Evolutionary conservation across 176 grass and related monocot genomes (phyloP).

Genomic region (Musa beccarii): DNA sequence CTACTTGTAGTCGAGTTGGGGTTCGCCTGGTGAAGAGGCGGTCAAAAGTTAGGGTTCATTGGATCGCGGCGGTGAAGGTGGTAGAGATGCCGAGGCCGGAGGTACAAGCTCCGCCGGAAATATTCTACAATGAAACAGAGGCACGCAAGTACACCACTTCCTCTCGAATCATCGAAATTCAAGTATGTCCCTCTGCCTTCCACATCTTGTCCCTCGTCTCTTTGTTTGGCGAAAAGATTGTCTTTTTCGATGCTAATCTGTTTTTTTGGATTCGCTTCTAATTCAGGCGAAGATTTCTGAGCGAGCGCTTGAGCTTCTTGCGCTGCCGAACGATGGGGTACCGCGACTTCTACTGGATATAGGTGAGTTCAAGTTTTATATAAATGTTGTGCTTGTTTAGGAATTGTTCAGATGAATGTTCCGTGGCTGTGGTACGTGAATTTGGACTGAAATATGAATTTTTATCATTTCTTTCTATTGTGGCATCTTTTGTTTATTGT

Average conservation of each 20-base stretch:
- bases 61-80: too few species aligned
- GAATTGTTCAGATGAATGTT: too few species aligned
- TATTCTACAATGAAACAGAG: slow-evolving; percentile 93
- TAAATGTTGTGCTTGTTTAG: background rate
- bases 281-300: slow-evolving; percentile 77
- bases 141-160: slow-evolving; percentile 96
- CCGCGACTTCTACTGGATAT: slow-evolving; percentile 87
- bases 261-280: background rate
- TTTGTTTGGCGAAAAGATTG: background rate
- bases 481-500: background rate
- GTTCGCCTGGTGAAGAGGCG: too few species aligned
- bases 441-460: too few species aligned
- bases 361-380: slow-evolving; percentile 29
- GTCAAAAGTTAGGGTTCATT: too few species aligned
- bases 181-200: slow-evolving; percentile 23
- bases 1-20: too few species aligned
- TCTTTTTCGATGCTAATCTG: background rate
- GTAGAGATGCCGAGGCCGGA: slow-evolving; percentile 68
- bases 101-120: slow-evolving; percentile 85
- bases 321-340: slow-evolving; percentile 61
- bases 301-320: slow-evolving; percentile 83
- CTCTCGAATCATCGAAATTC: slow-evolving; percentile 96
- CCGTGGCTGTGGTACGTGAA: too few species aligned
- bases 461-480: background rate
- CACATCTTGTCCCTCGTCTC: background rate